Evolutionary conservation across 2,329 filamentous ascomycete genomes (phyloP), one percentile per base, ranked within the genome.

Genomic region (Epichloe uncinata): DNA sequence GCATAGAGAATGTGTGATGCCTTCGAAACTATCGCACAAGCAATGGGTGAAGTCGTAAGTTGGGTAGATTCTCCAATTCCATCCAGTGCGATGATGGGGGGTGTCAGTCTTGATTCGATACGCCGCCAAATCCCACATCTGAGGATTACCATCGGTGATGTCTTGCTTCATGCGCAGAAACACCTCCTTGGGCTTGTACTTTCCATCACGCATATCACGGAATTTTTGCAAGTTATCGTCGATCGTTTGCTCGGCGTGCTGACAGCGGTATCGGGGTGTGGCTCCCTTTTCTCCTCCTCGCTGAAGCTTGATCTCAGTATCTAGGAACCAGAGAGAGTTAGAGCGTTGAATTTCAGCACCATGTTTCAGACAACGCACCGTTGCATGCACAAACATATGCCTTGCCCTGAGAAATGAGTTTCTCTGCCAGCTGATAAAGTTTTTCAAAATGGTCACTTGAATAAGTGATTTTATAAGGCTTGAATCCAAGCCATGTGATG

Each of bases 91-190:
- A 66, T 87, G 81, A 63, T 95, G 88, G 81, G 75, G 20, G 53
- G 73, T 74, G 51, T 78, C 69, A 41, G 86, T 81, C 60, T 84
- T 78, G 53, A 97, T 83, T 53, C 91, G 81, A 67, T 95, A 97
- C 15, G 91, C 91, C 2, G 87, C 86, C 48, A 95, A 70, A 72
- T 97, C 91, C 91, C 91, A 96, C 86, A 95, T 90, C 67, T 95
- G 87, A 6, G 90, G 89, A 64, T 96, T 96, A 33, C 84, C 83
- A 58, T 84, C 83, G 47, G 79, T 78, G 54, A 87, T 87, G 55
- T 88, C 79, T 73, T 95, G 87, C 72, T 95, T 95, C 90, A 97
- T 96, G 53, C 91, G 82, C 48, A 97, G 72, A 59, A 88, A 85
- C 1, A 88, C 91, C 64, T 88, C 83, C 59, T 82, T 81, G 1